Evolutionary conservation across 2,329 filamentous ascomycete species (phyloP).

Genomic region (Neofusicoccum kwambonambiense): DNA sequence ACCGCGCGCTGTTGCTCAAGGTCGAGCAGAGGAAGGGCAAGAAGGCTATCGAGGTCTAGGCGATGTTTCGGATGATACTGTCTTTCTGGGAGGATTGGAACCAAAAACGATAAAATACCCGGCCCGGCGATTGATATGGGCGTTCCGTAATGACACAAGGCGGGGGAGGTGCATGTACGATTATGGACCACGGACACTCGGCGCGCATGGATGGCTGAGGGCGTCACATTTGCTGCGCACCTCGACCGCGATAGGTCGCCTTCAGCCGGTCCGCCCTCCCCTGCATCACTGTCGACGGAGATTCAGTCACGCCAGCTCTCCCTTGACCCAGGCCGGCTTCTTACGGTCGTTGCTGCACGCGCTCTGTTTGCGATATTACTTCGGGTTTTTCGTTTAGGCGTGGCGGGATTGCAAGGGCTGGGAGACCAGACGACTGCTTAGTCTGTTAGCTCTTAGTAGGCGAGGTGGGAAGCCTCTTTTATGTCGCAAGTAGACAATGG

Average conservation of each 20-base stretch:
- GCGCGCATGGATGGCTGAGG: slow-evolving; percentile 2
- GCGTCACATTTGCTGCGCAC: slow-evolving; percentile 1
- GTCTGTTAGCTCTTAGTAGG: slow-evolving; percentile 9
- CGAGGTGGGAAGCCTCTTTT: slow-evolving; percentile 2
- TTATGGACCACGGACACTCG: slow-evolving; percentile 7
- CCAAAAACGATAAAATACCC: slow-evolving; percentile 15
- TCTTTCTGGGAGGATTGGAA: slow-evolving; percentile 11
- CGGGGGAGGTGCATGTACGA: slow-evolving; percentile 10
- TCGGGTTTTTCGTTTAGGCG: slow-evolving; percentile 8
- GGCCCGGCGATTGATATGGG: slow-evolving; percentile 17
- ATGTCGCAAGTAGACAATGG: slow-evolving; percentile 5
- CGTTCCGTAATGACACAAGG: slow-evolving; percentile 12
- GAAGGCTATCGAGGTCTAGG: slow-evolving; percentile 44
- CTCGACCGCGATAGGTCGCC: slow-evolving; percentile 3
- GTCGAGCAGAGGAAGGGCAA: slow-evolving; percentile 97
- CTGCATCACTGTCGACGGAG: slow-evolving; percentile 8
- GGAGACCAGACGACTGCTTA: slow-evolving; percentile 9
- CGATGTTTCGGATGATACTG: not conserved
- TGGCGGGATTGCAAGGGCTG: slow-evolving; percentile 2
- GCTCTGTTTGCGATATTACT: slow-evolving; percentile 13
- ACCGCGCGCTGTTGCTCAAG: slow-evolving; percentile 92
- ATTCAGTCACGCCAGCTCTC: slow-evolving; percentile 8
- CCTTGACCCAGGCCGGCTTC: slow-evolving; percentile 10
- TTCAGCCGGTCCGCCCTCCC: slow-evolving; percentile 5
- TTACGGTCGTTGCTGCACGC: slow-evolving; percentile 9